A percentile compares a stretch with the other conserved stretches of the same genome.
These are phyloP conservation scores for Lumnitzera racemosa DNA, from an alignment of 345 rosid species.

Conservation along the genomic window DNA sequence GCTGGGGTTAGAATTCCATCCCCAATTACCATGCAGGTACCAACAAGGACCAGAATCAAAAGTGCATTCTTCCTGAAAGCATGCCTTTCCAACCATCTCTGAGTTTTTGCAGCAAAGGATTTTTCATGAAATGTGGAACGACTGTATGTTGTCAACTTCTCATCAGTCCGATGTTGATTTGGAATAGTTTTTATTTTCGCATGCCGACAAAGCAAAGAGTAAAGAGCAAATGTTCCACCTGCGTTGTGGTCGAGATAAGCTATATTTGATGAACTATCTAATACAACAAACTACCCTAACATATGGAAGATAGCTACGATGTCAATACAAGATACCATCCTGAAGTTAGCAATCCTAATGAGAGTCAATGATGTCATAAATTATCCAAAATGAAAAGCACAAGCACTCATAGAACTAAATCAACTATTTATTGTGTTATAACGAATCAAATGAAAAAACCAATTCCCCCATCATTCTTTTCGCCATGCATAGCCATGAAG, in stretches of 20 bases:
- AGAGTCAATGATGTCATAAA: too few relatives aligned
- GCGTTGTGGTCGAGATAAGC: slow-evolving; percentile 7
- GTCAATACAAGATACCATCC: too few relatives aligned
- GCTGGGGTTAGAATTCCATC: slow-evolving; percentile 99
- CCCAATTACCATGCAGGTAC: slow-evolving; percentile 94
- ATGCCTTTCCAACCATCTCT: slow-evolving; percentile 70
- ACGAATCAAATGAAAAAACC: too few relatives aligned
- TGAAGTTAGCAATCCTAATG: too few relatives aligned
- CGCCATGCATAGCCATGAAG: too few relatives aligned
- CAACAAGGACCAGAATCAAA: slow-evolving; percentile 68
- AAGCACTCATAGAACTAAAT: neutral
- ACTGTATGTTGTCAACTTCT: slow-evolving; percentile 86
- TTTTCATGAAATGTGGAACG: slow-evolving; percentile 65
- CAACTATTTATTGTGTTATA: too few relatives aligned
- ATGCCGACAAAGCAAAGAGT: slow-evolving; percentile 93
- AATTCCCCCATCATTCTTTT: too few relatives aligned
- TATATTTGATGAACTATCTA: too few relatives aligned
- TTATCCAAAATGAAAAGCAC: slow-evolving; percentile 1
- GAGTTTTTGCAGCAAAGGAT: slow-evolving; percentile 80
- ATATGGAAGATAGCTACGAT: too few relatives aligned
- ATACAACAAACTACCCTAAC: too few relatives aligned
- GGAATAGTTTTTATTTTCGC: slow-evolving; percentile 87
- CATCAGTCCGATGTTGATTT: slow-evolving; percentile 86
- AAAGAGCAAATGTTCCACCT: slow-evolving; percentile 97
- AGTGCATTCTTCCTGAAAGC: slow-evolving; percentile 56